Conservation (phyloP, 1,284 basidiomycete species). For the Ceratorhiza oryzae-sativae region DNA sequence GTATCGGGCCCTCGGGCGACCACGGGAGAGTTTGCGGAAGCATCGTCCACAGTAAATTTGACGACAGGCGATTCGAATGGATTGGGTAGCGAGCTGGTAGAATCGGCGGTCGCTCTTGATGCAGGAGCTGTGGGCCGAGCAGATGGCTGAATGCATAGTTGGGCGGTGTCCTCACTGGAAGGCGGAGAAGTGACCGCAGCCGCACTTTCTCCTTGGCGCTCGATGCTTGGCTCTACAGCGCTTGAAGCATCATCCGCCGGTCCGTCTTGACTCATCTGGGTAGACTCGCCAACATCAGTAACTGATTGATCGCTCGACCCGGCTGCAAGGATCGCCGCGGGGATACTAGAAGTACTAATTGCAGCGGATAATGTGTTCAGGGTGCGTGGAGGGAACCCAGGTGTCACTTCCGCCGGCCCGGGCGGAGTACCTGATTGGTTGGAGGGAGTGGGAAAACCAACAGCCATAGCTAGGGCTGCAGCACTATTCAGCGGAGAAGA, state of each 20-base stretch:
- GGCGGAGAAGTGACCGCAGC: not conserved
- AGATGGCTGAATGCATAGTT: not conserved
- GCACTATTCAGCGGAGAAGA: conserved; percentile 40
- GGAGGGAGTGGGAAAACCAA: conserved; percentile 42
- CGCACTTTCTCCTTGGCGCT: not conserved
- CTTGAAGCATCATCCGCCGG: not conserved
- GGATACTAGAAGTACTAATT: conserved; percentile 22
- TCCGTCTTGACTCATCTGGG: not conserved
- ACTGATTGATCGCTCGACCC: conserved; percentile 11
- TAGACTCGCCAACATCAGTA: too few species aligned
- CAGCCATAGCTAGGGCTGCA: conserved; percentile 40
- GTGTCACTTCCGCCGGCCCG: conserved; percentile 24
- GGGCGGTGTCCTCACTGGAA: not conserved
- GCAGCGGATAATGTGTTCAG: conserved; percentile 38
- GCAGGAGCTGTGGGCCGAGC: not conserved
- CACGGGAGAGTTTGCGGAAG: conserved; percentile 8
- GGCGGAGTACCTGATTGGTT: conserved; percentile 34
- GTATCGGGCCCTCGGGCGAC: not conserved
- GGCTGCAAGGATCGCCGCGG: conserved; percentile 29
- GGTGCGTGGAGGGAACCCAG: conserved; percentile 32
- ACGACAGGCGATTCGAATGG: not conserved
- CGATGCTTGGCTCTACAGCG: not conserved
- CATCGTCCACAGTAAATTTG: conserved; percentile 8
- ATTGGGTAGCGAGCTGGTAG: conserved; percentile 8
- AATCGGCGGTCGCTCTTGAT: conserved; percentile 1